phyloP scores from a whole-genome alignment of 352 stramenopile genomes.

The Phytopythium litorale region DNA sequence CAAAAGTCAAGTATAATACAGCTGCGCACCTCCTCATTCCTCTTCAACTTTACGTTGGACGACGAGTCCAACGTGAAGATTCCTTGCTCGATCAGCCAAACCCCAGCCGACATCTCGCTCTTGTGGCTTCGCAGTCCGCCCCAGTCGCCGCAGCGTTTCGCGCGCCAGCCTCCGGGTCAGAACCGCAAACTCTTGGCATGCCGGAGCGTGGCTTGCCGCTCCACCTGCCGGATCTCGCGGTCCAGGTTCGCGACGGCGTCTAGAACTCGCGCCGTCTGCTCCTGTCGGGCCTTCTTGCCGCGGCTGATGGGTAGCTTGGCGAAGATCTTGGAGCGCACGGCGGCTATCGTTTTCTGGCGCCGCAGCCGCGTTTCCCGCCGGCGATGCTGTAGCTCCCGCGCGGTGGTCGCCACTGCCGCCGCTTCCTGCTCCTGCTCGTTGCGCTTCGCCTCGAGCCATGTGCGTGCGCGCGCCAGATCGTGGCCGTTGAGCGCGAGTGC shows the following conservation, averaged over 20 bases:
- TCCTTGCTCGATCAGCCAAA: too few relatives aligned
- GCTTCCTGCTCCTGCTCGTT: constrained; percentile 18
- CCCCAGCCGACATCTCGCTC: too few relatives aligned
- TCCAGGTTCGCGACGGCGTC: constrained; percentile 37
- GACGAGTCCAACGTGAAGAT: background rate
- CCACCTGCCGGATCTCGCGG: constrained; percentile 27
- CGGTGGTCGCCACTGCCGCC: background rate
- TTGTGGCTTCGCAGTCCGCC: background rate
- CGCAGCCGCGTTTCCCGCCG: constrained; percentile 12
- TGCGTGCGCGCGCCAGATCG: constrained; percentile 23
- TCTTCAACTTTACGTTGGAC: background rate
- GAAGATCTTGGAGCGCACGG: background rate
- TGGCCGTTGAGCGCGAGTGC: constrained; percentile 30
- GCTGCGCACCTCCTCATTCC: background rate
- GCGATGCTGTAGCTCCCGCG: constrained; percentile 9
- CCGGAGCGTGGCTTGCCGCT: constrained; percentile 6
- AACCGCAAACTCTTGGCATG: background rate
- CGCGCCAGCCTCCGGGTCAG: background rate
- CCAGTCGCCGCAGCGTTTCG: background rate
- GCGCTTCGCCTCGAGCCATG: constrained; percentile 25
- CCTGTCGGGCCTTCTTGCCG: constrained; percentile 21
- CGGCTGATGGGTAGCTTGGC: constrained; percentile 12
- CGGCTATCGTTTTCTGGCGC: constrained; percentile 18
- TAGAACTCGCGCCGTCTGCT: constrained; percentile 20
- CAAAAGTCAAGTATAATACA: background rate